Evolutionary conservation across 2,329 filamentous ascomycete genomes (phyloP).

Genomic region (Colletotrichum cordylinicola): DNA sequence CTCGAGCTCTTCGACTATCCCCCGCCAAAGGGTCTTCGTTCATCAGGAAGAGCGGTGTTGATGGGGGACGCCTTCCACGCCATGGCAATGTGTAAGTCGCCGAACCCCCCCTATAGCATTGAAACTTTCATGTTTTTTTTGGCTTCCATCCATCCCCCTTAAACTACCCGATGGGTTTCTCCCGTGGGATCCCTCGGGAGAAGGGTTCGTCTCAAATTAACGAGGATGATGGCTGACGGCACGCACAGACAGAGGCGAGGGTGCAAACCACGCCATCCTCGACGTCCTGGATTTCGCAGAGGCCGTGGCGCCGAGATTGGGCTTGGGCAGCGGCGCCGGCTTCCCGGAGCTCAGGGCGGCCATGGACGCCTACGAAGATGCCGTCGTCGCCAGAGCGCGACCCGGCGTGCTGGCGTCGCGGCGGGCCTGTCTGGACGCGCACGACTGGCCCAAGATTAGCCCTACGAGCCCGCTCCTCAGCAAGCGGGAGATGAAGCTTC

Average conservation of each 20-base stretch:
- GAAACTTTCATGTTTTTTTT: constrained; percentile 10
- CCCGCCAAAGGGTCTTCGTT: constrained; percentile 40
- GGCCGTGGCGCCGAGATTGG: constrained; percentile 29
- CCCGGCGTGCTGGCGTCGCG: constrained; percentile 55
- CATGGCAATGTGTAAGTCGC: constrained; percentile 63
- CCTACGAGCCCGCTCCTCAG: constrained; percentile 41
- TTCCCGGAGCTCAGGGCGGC: constrained; percentile 27
- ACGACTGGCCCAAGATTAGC: constrained; percentile 51
- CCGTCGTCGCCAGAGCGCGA: constrained; percentile 46
- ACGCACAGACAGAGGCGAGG: constrained; percentile 58
- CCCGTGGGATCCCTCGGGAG: background rate
- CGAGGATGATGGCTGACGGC: background rate
- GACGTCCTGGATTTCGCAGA: constrained; percentile 53
- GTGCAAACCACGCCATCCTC: constrained; percentile 61
- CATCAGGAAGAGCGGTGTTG: constrained; percentile 47
- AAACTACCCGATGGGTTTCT: background rate
- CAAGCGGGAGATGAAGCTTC: constrained; percentile 39
- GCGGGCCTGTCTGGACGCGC: constrained; percentile 60
- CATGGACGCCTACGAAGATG: constrained; percentile 48
- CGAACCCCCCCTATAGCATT: background rate
- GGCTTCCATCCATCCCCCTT: background rate
- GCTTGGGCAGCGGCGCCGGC: background rate
- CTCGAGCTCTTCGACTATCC: constrained; percentile 56
- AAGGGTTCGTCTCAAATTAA: background rate
- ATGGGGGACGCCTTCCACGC: constrained; percentile 62